Evolutionary conservation across 805 yeast genomes (phyloP), one percentile per base, ranked within the genome.

Genomic region (Ogataea ganodermae): DNA sequence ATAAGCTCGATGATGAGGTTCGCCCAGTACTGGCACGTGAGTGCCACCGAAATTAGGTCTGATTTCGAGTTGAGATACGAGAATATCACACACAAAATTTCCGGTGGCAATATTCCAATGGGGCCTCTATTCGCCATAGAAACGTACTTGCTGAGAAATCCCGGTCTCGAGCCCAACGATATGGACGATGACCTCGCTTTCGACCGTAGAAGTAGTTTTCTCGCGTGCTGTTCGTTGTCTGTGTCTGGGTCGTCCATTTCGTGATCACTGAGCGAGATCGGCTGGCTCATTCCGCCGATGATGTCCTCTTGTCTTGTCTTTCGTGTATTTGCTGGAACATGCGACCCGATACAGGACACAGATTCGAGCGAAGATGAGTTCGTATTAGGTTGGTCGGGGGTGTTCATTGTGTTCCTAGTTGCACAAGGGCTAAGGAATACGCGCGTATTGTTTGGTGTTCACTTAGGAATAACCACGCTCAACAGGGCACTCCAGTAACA

Each of bases 11-110:
- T 81, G 12, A 87, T 81, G 35, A 87, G 72, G 55, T 81, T 79
- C 9, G 90, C 86, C 86, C 96, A 90, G 51, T 82, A 78, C 57
- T 80, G 82, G 67, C 96, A 90, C 6, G 89, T 91, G 1, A 89
- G 74, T 51, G 89, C 69, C 18, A 85, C 66, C 12, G 80, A 72
- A 22, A 80, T 81, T 49, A 83, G 69, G 57, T 85, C 90, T 3
- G 75, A 61, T 53, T 76, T 80, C 35, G 84, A 75, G 40, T 75
- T 80, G 43, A 86, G 68, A 50, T 83, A 76, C 44, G 87, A 83
- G 50, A 86, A 81, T 1, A 86, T 80, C 53, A 84, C 74, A 41
- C 84, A 75, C 35, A 86, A 63, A 16, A 86, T 79, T 65, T 80
- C 84, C 0, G 84, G 79, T 7, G 84, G 84, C 41, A 80, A 62